Percentiles rank a stretch among this genome's conserved stretches.
Evolutionary conservation across 2,329 filamentous ascomycete genomes (phyloP).

Genomic region (Magnaporthiopsis incrustans): DNA sequence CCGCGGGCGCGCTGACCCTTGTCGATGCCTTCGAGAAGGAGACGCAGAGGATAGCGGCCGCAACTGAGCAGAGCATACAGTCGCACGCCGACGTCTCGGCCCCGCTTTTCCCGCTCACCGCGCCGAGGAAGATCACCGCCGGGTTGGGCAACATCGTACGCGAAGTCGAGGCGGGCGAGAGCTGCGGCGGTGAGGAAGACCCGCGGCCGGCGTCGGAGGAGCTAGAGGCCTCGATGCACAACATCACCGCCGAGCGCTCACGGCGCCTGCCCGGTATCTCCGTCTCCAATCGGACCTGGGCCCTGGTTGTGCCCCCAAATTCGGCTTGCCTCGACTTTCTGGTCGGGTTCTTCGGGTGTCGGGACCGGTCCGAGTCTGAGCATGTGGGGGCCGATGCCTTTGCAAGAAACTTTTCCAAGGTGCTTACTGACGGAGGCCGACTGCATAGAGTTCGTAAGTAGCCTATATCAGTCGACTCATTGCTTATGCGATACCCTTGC

Average conservation of each 20-base stretch:
- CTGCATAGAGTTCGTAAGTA: conserved; percentile 39
- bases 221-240: conserved; percentile 56
- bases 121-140: conserved; percentile 51
- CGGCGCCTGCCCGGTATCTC: conserved; percentile 14
- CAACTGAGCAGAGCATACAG: conserved; percentile 6
- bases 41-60: conserved; percentile 24
- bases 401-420: conserved; percentile 18
- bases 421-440: conserved; percentile 35
- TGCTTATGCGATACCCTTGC: background rate
- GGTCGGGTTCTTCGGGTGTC: background rate
- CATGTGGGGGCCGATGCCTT: background rate
- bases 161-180: conserved; percentile 39
- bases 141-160: conserved; percentile 75
- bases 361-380: background rate
- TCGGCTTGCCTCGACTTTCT: conserved; percentile 5
- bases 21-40: conserved; percentile 25
- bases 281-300: conserved; percentile 40
- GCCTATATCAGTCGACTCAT: background rate
- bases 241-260: conserved; percentile 40
- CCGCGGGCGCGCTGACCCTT: conserved; percentile 14
- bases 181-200: conserved; percentile 19
- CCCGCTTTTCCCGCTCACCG: conserved; percentile 55
- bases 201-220: conserved; percentile 60
- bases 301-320: conserved; percentile 49
- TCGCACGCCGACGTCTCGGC: conserved; percentile 11